Evolutionary conservation across 768 basidiomycete species (phyloP).

Genomic region (Daedaleopsis sinensis): DNA sequence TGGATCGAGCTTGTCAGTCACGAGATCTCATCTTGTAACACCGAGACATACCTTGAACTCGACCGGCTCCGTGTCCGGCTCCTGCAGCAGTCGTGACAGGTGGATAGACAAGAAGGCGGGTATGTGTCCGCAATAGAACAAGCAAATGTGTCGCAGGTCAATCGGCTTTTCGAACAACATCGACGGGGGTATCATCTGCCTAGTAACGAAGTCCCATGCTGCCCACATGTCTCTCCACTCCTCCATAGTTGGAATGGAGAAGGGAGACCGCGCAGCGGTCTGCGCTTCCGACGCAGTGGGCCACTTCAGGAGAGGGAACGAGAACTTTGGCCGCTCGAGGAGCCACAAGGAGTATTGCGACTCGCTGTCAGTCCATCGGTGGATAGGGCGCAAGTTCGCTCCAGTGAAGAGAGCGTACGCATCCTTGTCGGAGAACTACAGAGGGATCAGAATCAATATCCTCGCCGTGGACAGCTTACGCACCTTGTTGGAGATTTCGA

Average conservation of each 20-base stretch:
- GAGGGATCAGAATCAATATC: background rate
- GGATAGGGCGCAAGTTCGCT: constrained; percentile 79
- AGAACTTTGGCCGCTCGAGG: constrained; percentile 83
- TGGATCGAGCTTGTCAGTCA: constrained; percentile 28
- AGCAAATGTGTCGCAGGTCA: constrained; percentile 89
- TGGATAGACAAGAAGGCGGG: constrained; percentile 93
- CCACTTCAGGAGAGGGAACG: constrained; percentile 63
- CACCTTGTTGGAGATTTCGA: constrained; percentile 91
- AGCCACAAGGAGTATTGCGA: constrained; percentile 86
- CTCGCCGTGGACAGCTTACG: constrained; percentile 1
- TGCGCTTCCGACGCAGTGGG: constrained; percentile 29
- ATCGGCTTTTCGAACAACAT: constrained; percentile 93
- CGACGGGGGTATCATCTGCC: constrained; percentile 81
- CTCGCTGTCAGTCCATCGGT: constrained; percentile 80
- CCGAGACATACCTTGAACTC: constrained; percentile 61
- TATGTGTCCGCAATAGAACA: constrained; percentile 97
- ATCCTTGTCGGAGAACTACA: constrained; percentile 80
- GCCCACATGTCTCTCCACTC: constrained; percentile 90
- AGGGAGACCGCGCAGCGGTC: constrained; percentile 37
- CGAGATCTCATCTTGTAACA: constrained; percentile 4
- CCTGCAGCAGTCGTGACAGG: constrained; percentile 70
- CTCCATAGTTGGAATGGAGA: constrained; percentile 67
- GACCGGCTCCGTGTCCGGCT: constrained; percentile 84
- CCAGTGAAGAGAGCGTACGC: constrained; percentile 69
- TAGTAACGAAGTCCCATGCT: constrained; percentile 84